These are phyloP conservation scores for Helotiales sp. DNA, from an alignment of 2,329 filamentous ascomycete species.

Conservation along the genomic window DNA sequence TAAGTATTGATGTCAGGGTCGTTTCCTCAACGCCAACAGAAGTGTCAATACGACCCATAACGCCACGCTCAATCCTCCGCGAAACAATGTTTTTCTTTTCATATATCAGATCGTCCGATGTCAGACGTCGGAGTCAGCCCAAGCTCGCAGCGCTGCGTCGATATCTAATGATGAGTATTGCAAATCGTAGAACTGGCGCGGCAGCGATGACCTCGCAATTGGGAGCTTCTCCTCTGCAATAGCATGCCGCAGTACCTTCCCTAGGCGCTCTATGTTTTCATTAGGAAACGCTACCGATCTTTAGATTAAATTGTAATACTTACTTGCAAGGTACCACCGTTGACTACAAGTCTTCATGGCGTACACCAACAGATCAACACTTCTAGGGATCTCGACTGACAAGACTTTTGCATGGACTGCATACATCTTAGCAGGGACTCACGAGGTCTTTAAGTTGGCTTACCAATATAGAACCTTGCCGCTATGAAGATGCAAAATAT, in stretches of 20 bases:
- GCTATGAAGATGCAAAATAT: slow-evolving; percentile 23
- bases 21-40: too few species aligned
- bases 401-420: slow-evolving; percentile 20
- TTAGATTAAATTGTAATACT: not conserved
- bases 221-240: slow-evolving; percentile 16
- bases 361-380: slow-evolving; percentile 17
- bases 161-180: slow-evolving; percentile 20
- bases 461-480: slow-evolving; percentile 19
- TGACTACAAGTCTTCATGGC: slow-evolving; percentile 22
- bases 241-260: slow-evolving; percentile 14
- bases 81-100: not conserved
- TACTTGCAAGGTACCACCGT: slow-evolving; percentile 21
- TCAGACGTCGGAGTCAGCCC: not conserved
- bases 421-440: not conserved
- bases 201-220: slow-evolving; percentile 9
- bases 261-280: slow-evolving; percentile 6
- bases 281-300: not conserved
- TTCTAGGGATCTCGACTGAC: slow-evolving; percentile 17
- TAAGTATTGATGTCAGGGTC: too few species aligned
- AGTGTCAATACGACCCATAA: too few species aligned
- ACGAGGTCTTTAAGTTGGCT: not conserved
- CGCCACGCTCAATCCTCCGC: not conserved
- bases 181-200: slow-evolving; percentile 19
- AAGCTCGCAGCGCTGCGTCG: slow-evolving; percentile 12
- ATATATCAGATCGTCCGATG: not conserved